Percentiles rank a stretch among this genome's conserved stretches.
phyloP scores from a whole-genome alignment of 352 stramenopile genomes.

The Phytophthora citricola region DNA sequence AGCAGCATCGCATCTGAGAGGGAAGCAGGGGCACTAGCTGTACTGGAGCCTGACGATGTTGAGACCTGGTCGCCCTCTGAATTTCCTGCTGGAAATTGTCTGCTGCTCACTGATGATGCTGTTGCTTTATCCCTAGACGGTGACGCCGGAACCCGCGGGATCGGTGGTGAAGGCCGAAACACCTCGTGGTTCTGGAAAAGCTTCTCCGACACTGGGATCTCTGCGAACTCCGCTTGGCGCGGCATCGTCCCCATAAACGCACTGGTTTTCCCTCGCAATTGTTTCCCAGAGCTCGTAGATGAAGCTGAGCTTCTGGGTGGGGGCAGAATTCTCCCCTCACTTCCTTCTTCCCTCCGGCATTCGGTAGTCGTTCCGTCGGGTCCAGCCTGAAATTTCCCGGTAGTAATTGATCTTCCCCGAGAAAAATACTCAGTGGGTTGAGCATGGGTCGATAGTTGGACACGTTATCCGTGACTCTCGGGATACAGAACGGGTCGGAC shows the following conservation, averaged over 20 bases:
- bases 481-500: slow-evolving; percentile 78
- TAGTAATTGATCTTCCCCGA: slow-evolving; percentile 73
- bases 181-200: slow-evolving; percentile 55
- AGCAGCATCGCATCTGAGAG: slow-evolving; percentile 56
- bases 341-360: slow-evolving; percentile 16
- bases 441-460: slow-evolving; percentile 69
- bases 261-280: slow-evolving; percentile 47
- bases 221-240: slow-evolving; percentile 55
- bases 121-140: slow-evolving; percentile 14
- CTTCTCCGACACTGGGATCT: slow-evolving; percentile 58
- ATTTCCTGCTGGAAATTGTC: slow-evolving; percentile 6
- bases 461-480: slow-evolving; percentile 76
- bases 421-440: slow-evolving; percentile 77
- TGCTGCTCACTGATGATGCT: slow-evolving; percentile 3
- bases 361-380: slow-evolving; percentile 44
- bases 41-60: not conserved
- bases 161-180: slow-evolving; percentile 18
- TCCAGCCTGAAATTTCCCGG: slow-evolving; percentile 71
- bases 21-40: not conserved
- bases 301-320: slow-evolving; percentile 23
- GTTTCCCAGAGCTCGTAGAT: slow-evolving; percentile 25
- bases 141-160: slow-evolving; percentile 19
- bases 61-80: slow-evolving; percentile 9
- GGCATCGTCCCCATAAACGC: slow-evolving; percentile 71
- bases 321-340: not conserved